A percentile compares a stretch with the other conserved stretches of the same genome.
These are phyloP conservation scores for Pseudoscleropodium purum DNA, from an alignment of 225 moss, liverwort and hornwort genomes.

Conservation along the genomic window DNA sequence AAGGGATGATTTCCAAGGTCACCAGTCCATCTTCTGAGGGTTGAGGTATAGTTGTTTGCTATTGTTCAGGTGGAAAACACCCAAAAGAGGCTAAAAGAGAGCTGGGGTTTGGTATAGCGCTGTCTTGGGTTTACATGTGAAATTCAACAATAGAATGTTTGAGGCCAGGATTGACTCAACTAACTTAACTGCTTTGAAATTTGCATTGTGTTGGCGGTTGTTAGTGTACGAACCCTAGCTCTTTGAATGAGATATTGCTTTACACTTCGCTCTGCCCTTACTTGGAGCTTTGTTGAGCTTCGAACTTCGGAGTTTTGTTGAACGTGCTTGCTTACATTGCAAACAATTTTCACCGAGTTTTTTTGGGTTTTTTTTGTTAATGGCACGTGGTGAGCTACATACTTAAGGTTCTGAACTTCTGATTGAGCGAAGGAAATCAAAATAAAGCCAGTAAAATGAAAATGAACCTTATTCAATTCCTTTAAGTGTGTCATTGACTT, in stretches of 20 bases:
- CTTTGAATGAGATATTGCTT: not conserved
- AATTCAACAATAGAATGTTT: not conserved
- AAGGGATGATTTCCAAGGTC: too few species aligned
- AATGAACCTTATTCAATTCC: not conserved
- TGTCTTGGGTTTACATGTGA: not conserved
- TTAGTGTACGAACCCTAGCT: not conserved
- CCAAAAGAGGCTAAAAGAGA: not conserved
- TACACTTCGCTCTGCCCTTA: not conserved
- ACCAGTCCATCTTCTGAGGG: too few species aligned
- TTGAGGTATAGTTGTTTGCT: not conserved
- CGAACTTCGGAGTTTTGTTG: not conserved
- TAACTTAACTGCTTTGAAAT: not conserved
- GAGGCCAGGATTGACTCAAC: not conserved
- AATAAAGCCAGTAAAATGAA: too few species aligned
- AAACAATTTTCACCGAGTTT: too few species aligned
- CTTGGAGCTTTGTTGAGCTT: not conserved
- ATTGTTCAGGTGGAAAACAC: not conserved
- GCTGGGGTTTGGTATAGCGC: not conserved
- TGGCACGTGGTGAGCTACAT: not conserved
- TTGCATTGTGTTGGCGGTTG: not conserved
- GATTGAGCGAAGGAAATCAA: not conserved
- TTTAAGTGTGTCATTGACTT: not conserved
- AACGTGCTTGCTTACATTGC: not conserved
- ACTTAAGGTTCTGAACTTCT: not conserved
- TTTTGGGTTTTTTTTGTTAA: not conserved